Evolutionary conservation across 768 basidiomycete species (phyloP).

Genomic region (Tylopilus subfusipes): DNA sequence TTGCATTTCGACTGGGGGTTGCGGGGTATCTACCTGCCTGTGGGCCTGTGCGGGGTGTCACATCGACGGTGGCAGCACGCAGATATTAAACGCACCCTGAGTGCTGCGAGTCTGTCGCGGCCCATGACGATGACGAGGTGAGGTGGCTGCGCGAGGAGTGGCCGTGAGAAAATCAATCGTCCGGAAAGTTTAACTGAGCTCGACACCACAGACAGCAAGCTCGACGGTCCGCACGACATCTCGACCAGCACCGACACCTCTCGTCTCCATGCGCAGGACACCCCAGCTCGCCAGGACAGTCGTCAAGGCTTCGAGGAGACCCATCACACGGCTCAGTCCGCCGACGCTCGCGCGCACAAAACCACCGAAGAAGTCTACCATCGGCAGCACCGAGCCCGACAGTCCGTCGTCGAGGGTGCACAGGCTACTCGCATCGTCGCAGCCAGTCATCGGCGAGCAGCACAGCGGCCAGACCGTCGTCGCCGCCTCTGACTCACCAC

Average conservation of each 20-base stretch:
- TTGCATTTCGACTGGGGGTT: conserved; percentile 28
- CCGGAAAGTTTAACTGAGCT: not conserved
- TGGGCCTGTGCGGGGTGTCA: conserved; percentile 46
- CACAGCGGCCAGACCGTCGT: conserved; percentile 7
- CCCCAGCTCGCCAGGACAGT: conserved; percentile 75
- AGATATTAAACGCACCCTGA: conserved; percentile 63
- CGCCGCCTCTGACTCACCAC: conserved; percentile 22
- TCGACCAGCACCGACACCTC: conserved; percentile 47
- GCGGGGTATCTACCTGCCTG: conserved; percentile 37
- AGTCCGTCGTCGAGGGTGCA: conserved; percentile 17
- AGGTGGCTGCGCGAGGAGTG: not conserved
- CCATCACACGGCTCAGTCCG: not conserved
- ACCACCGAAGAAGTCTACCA: conserved; percentile 19
- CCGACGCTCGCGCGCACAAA: conserved; percentile 23
- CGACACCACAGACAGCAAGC: conserved; percentile 5
- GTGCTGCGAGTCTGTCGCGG: conserved; percentile 74
- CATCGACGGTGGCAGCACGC: conserved; percentile 37
- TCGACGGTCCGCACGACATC: conserved; percentile 41
- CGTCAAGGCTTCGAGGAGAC: conserved; percentile 35
- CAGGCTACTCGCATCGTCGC: conserved; percentile 25
- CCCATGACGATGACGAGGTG: conserved; percentile 42
- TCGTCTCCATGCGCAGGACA: conserved; percentile 49
- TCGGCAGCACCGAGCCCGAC: conserved; percentile 6
- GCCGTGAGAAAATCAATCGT: conserved; percentile 12
- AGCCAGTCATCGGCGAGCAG: conserved; percentile 15